phyloP scores from a whole-genome alignment of 148 eudicot species.

The Heliosperma pusillum region DNA sequence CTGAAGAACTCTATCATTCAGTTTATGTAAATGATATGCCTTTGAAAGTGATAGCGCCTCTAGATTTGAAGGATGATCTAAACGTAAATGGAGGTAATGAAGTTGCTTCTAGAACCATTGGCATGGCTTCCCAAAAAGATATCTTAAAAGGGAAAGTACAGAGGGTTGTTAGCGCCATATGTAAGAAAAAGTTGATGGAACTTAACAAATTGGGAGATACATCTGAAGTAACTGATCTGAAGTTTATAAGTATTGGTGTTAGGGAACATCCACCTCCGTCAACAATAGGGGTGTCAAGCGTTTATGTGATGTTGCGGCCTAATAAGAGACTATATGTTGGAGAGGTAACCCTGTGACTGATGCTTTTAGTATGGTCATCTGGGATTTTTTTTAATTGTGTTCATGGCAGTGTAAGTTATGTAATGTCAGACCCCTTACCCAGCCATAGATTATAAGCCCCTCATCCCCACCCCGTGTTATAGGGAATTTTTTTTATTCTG shows the following conservation, averaged over 20 bases:
- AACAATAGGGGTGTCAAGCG: constrained; percentile 83
- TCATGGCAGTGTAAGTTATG: too few relatives aligned
- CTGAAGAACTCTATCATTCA: constrained; percentile 64
- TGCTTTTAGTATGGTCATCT: neutral
- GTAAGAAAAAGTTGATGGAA: constrained; percentile 51
- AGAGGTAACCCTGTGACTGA: constrained; percentile 47
- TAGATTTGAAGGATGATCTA: constrained; percentile 14
- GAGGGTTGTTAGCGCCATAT: constrained; percentile 47
- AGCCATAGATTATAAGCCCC: neutral
- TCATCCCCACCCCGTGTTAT: neutral
- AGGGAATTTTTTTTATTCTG: too few relatives aligned
- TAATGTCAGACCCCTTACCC: neutral
- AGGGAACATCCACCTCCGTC: constrained; percentile 93
- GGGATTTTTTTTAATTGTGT: too few relatives aligned
- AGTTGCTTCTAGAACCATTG: constrained; percentile 13
- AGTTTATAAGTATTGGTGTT: constrained; percentile 53
- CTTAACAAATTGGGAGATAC: constrained; percentile 32
- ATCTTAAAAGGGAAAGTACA: constrained; percentile 42
- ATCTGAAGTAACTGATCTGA: constrained; percentile 34
- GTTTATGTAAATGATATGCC: constrained; percentile 40
- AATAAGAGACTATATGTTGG: constrained; percentile 77
- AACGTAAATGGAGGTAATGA: constrained; percentile 15
- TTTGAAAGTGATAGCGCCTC: constrained; percentile 14
- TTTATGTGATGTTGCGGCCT: constrained; percentile 79
- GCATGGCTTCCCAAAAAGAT: constrained; percentile 23